Conservation (phyloP, 371 early-diverging fungal genomes). For the Mucor plumbeus region DNA sequence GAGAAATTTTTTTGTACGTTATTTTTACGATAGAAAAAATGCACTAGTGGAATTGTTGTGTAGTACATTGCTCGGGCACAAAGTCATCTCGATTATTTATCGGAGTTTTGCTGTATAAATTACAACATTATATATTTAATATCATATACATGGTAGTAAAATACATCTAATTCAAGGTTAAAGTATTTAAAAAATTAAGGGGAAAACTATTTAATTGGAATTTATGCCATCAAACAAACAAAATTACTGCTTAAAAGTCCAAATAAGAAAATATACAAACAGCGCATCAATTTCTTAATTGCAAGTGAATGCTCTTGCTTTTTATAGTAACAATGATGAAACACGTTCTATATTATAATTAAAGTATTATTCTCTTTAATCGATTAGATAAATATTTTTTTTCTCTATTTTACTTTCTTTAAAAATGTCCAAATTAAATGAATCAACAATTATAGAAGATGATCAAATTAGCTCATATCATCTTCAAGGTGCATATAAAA, state of each 20-base stretch:
- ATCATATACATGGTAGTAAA: too few relatives aligned
- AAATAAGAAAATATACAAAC: neutral
- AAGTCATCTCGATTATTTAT: neutral
- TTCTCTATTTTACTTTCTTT: neutral
- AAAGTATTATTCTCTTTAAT: slow-evolving; percentile 1
- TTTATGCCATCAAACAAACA: slow-evolving; percentile 7
- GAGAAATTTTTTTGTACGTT: neutral
- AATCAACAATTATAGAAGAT: neutral
- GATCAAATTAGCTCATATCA: neutral
- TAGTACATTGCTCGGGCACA: neutral
- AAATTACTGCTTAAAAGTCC: neutral
- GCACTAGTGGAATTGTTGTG: slow-evolving; percentile 1
- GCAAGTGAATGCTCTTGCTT: slow-evolving; percentile 6
- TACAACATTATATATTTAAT: neutral
- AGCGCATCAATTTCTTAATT: neutral
- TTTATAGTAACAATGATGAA: slow-evolving; percentile 13
- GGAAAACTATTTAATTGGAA: neutral
- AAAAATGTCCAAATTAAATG: slow-evolving; percentile 1
- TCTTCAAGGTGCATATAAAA: neutral
- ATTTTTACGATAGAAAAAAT: neutral
- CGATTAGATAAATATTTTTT: slow-evolving; percentile 5
- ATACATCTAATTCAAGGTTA: too few relatives aligned
- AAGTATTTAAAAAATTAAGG: neutral
- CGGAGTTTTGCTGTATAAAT: neutral
- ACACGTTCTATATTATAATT: slow-evolving; percentile 8